Base-by-base conservation (phyloP, 768 basidiomycete genomes). In the Phaeotremella fagi region DNA sequence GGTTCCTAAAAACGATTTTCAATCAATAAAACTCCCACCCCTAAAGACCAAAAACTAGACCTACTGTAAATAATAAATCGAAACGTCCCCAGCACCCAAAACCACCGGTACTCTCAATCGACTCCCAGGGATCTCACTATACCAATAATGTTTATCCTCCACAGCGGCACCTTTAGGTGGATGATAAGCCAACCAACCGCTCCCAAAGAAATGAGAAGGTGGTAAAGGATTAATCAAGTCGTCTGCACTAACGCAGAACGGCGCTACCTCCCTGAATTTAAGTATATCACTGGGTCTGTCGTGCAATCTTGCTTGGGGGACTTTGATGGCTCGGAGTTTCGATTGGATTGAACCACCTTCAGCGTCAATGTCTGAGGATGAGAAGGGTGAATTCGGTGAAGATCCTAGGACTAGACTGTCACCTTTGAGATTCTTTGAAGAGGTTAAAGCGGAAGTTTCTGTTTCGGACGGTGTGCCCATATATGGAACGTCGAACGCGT, bases 221-320 rank as follows among this genome's bases (percentile, higher is more conserved):
- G 94, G 94, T 0, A 98, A 80, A 0, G 95, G 95, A 77, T 98
- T 97, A 74, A 99, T 88, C 35, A 98, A 80, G 71, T 99, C 92
- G 76, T 98, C 95, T 18, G 95, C 95, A 24, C 85, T 86, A 0
- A 88, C 90, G 73, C 95, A 98, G 77, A 81, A 90, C 4, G 94
- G 95, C 36, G 83, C 79, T 41, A 94, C 82, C 74, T 98, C 95
- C 70, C 87, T 82, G 73, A 87, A 94, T 49, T 70, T 60, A 20
- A 73, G 61, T 35, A 79, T 73, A 55, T 76, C 75, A 49, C 75
- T 76, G 2, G 82, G 78, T 35, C 72, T 64, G 59, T 78, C 77
- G 54, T 81, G 82, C 70, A 97, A 85, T n/a, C 88, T 82, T 14
- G 82, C 80, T 0, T 82, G 79, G 1, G 92, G 94, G 4, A 95